A percentile compares a stretch with the other conserved stretches of the same genome.
phyloP scores from a whole-genome alignment of 352 stramenopile species.

The Elongisporangium prolatum region DNA sequence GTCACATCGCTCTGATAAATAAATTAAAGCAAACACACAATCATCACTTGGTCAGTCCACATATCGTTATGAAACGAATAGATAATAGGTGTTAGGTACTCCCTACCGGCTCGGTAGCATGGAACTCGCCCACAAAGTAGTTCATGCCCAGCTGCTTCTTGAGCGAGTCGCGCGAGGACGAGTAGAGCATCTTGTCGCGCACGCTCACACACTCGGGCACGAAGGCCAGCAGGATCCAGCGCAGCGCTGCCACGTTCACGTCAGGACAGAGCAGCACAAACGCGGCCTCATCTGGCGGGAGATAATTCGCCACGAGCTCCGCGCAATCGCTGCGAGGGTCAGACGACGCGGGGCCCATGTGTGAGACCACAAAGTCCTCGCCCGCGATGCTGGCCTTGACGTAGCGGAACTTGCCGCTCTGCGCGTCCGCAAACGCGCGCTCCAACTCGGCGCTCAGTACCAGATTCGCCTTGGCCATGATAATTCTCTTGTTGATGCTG shows the following conservation, averaged over 20 bases:
- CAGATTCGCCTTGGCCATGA: conserved; percentile 65
- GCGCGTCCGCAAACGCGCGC: conserved; percentile 63
- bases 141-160: conserved; percentile 89
- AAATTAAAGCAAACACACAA: conserved; percentile 4
- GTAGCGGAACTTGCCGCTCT: conserved; percentile 62
- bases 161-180: conserved; percentile 85
- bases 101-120: conserved; percentile 70
- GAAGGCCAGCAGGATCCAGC: conserved; percentile 79
- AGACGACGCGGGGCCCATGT: conserved; percentile 24
- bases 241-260: conserved; percentile 58
- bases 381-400: conserved; percentile 61
- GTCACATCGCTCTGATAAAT: conserved; percentile 59
- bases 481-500: not conserved
- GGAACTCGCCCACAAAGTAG: conserved; percentile 89
- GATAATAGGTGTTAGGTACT: not conserved
- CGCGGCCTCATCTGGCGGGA: conserved; percentile 38
- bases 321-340: conserved; percentile 41
- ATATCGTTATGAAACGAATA: not conserved
- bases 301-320: conserved; percentile 18
- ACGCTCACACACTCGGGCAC: conserved; percentile 74
- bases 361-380: conserved; percentile 60
- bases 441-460: conserved; percentile 57
- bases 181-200: conserved; percentile 91
- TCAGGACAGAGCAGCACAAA: conserved; percentile 80
- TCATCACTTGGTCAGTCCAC: not conserved